Percentiles rank a stretch among this genome's conserved stretches.
Evolutionary conservation across 2,329 filamentous ascomycete species (phyloP).

Genomic region (Zasmidium cellare): DNA sequence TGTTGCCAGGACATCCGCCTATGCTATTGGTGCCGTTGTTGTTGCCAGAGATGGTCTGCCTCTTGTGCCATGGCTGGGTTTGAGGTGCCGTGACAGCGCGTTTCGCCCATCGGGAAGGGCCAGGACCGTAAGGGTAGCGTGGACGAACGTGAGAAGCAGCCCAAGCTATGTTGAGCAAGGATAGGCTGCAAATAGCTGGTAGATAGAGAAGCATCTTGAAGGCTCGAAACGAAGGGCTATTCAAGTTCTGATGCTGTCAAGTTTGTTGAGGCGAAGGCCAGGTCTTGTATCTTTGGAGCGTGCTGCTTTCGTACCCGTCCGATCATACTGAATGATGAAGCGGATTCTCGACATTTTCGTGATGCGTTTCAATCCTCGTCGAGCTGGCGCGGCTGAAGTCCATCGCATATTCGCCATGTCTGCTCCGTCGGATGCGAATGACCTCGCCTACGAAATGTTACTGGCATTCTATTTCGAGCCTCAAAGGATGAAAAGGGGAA

Average conservation of each 20-base stretch:
- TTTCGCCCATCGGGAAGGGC: not conserved
- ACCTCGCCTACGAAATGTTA: not conserved
- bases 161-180: not conserved
- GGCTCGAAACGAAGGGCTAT: not conserved
- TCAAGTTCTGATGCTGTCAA: not conserved
- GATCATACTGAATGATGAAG: not conserved
- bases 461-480: not conserved
- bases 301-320: not conserved
- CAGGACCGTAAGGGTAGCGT: not conserved
- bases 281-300: not conserved
- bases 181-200: not conserved
- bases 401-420: not conserved
- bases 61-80: not conserved
- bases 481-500: not conserved
- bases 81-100: not conserved
- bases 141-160: not conserved
- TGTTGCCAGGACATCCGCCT: slow-evolving; percentile 3
- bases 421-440: not conserved
- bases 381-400: too few species aligned
- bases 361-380: too few species aligned
- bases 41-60: not conserved
- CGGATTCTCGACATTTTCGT: too few species aligned
- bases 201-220: not conserved
- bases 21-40: not conserved
- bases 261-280: not conserved